A percentile compares a stretch with the other conserved stretches of the same genome.
phyloP scores from a whole-genome alignment of 495 filamentous ascomycete genomes.

The Penicillium coprophilum region DNA sequence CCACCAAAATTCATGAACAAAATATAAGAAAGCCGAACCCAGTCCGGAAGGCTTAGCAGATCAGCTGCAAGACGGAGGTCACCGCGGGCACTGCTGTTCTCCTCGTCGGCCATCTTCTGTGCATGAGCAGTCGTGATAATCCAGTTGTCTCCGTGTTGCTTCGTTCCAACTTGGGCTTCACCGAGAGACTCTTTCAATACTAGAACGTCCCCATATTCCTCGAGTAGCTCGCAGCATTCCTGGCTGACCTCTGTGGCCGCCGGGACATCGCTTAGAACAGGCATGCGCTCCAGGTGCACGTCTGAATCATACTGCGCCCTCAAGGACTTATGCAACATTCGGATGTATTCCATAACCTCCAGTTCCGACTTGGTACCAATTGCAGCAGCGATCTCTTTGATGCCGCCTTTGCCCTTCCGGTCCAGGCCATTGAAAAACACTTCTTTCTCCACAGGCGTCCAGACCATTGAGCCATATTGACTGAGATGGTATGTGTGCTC shows the following conservation, averaged over 20 bases:
- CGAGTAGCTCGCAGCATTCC: slow-evolving; percentile 64
- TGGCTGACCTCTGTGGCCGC: slow-evolving; percentile 71
- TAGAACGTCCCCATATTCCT: slow-evolving; percentile 63
- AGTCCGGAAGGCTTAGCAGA: slow-evolving; percentile 58
- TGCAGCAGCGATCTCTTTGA: slow-evolving; percentile 57
- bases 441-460: slow-evolving; percentile 69
- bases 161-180: slow-evolving; percentile 54
- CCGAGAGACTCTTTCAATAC: slow-evolving; percentile 54
- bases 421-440: slow-evolving; percentile 64
- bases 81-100: slow-evolving; percentile 23
- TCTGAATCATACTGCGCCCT: slow-evolving; percentile 32
- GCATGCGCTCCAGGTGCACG: slow-evolving; percentile 18
- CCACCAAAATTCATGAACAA: slow-evolving; percentile 78
- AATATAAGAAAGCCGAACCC: slow-evolving; percentile 62
- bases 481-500: slow-evolving; percentile 32
- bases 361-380: slow-evolving; percentile 71
- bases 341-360: slow-evolving; percentile 70
- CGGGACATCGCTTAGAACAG: slow-evolving; percentile 52
- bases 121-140: slow-evolving; percentile 46
- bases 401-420: slow-evolving; percentile 59
- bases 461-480: slow-evolving; percentile 66
- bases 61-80: slow-evolving; percentile 49
- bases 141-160: slow-evolving; percentile 57
- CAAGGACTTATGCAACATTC: slow-evolving; percentile 55
- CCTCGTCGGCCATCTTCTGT: slow-evolving; percentile 26